Evolutionary conservation across 805 yeast genomes (phyloP), one percentile per base, ranked within the genome.

Genomic region (Hanseniaspora vineae): DNA sequence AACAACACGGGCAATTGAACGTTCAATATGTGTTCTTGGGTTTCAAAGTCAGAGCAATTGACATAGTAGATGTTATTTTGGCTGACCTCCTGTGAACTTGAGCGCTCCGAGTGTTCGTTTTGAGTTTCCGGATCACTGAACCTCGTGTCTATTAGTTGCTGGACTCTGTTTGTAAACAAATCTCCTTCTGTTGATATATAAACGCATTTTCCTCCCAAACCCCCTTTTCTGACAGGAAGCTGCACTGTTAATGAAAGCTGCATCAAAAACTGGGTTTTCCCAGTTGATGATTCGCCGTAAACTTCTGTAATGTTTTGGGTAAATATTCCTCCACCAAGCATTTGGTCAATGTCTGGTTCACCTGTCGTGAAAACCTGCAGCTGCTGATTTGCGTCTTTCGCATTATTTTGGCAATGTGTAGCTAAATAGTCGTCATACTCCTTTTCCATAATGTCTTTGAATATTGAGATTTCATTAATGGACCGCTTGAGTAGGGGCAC

Each of bases 211-310:
- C 66, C 62, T 15, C 65, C 70, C 9, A 76, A 50, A 0, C 84
- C 84, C 3, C 79, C 78, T 35, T 64, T 52, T 15, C 60, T 65
- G 11, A 23, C 43, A 0, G 80, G 73, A 10, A 75, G 54, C 52
- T 81, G 87, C 12, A 80, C 77, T 2, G 78, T 66, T 2, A 78
- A 65, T 1, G 83, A 70, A 46, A 88, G 55, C 53, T 82, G 90
- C 66, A 81, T 71, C 23, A 84, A 65, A 3, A 89, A 64, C 54
- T 89, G 94, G 0, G 96, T 81, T 57, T 90, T 90, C 0, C 96
- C 97, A 1, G 84, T 73, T 0, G 94, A 84, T 45, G 94, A 78
- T 23, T 81, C 83, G 0, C 97, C 97, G 54, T 78, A 80, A 3
- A 90, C 59, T 65, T 89, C 97, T 0, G 88, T 80, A 2, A 83